Evolutionary conservation across 176 grass and related monocot species (phyloP).

Genomic region (Zea luxurians): DNA sequence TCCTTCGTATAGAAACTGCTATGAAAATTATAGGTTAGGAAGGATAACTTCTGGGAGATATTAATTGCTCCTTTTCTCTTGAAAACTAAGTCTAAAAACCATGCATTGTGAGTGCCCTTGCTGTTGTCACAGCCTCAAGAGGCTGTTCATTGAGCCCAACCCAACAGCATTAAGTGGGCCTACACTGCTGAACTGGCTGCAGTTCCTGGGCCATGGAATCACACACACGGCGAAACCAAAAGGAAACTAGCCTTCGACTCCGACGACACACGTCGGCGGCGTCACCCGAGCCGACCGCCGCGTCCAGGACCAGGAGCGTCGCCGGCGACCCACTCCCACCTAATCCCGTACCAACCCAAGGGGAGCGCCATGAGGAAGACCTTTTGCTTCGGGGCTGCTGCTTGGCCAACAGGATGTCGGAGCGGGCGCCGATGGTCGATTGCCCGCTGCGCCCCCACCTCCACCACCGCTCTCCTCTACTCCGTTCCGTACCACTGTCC

Average conservation of each 20-base stretch:
- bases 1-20: no score
- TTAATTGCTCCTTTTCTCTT: no score
- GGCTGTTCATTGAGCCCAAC: neutral
- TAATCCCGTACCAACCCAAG: neutral
- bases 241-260: neutral
- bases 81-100: no score
- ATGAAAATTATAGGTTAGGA: no score
- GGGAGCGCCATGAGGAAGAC: slow-evolving; percentile 35
- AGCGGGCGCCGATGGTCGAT: slow-evolving; percentile 40
- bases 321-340: neutral
- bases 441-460: slow-evolving; percentile 52
- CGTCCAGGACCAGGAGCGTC: neutral
- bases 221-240: neutral
- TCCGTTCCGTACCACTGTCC: slow-evolving; percentile 48
- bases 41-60: no score
- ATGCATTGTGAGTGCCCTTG: no score
- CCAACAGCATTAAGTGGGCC: neutral
- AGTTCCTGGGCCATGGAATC: neutral
- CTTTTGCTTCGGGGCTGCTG: slow-evolving; percentile 51
- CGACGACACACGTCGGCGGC: slow-evolving; percentile 30
- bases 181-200: neutral
- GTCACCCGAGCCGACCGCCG: slow-evolving; percentile 17
- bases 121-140: neutral
- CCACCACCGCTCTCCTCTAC: slow-evolving; percentile 56
- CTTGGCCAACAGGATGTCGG: slow-evolving; percentile 29